phyloP scores from a whole-genome alignment of 805 yeast species.

The Hanseniaspora vineae region DNA sequence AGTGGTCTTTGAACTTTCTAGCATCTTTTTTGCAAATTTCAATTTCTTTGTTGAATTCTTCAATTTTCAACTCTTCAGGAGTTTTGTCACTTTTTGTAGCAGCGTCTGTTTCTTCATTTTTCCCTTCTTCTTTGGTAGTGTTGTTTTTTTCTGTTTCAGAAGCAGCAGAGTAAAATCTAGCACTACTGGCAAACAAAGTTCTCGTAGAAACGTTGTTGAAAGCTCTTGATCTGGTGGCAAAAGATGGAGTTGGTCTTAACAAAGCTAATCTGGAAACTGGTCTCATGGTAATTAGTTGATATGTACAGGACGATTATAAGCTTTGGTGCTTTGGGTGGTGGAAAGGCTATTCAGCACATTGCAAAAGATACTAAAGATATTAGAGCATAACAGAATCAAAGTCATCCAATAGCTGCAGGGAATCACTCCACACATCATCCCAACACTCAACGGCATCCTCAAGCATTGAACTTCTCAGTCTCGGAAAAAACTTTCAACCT shows the following conservation, averaged over 20 bases:
- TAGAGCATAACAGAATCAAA: too few species aligned
- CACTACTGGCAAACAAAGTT: not conserved
- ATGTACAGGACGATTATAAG: not conserved
- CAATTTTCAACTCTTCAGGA: conserved; percentile 17
- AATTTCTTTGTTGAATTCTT: conserved; percentile 38
- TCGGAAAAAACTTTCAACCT: not conserved
- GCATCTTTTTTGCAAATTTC: conserved; percentile 55
- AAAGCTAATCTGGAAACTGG: not conserved
- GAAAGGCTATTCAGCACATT: too few species aligned
- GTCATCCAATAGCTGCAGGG: too few species aligned
- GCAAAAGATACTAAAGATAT: too few species aligned
- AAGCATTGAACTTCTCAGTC: too few species aligned
- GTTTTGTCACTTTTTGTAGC: conserved; percentile 9
- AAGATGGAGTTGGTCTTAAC: conserved; percentile 1
- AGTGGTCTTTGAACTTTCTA: conserved; percentile 72
- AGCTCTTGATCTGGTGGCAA: not conserved
- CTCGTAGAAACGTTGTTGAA: not conserved
- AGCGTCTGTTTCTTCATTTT: conserved; percentile 7
- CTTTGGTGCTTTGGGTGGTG: too few species aligned
- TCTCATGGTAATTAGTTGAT: not conserved
- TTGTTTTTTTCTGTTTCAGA: conserved; percentile 8
- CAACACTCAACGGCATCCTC: too few species aligned
- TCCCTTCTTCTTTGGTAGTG: conserved; percentile 9
- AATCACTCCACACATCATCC: too few species aligned
- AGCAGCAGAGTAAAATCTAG: conserved; percentile 18